Base-by-base conservation (phyloP, 768 basidiomycete genomes). In the Boletus rex-veris region DNA sequence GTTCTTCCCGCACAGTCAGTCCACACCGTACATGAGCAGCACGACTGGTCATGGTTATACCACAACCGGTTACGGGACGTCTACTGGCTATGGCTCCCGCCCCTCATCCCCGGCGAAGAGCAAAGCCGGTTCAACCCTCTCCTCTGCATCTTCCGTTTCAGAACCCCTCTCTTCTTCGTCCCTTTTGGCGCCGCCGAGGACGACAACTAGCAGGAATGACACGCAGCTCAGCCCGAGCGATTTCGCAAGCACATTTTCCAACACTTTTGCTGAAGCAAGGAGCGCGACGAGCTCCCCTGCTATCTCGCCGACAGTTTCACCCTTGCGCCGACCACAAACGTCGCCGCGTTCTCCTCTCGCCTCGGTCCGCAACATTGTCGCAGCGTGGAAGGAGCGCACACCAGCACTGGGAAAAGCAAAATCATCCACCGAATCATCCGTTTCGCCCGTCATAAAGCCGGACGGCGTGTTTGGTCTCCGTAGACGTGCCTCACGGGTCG, bases 301-400 rank as follows among this genome's bases (percentile, higher is more conserved):
- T 3, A 71, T 64, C 15, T 66, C 72, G 0, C 80, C 84, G 2
- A 78, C 77, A 0, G 75, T 71, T 21, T 71, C 85, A 0, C 72
- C 81, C 11, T 71, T 88, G 16, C 83, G 84, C 37, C 78, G 85
- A 39, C 83, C 84, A 3, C 81, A 86, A 51, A 75, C 75, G 18
- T 83, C 85, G 4, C 86, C 88, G 5, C 80, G 86, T 9, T 87
- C 85, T 5, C 87, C 89, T 1, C 73, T 89, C 26, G 77, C 83
- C 1, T 88, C 85, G 5, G 85, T 92, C 21, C 80, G 87, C 31
- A 91, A 91, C 58, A 82, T 91, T 37, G 85, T 92, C 7, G 80
- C 83, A 0, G 75, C 85, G 8, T 92, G 90, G 88, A 91, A 90
- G 65, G 86, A 89, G 55, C 80, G 86, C 18, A 85, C 86, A 0